Evolutionary conservation across 805 yeast species (phyloP), one percentile per base, ranked within the genome.

Genomic region (Saturnispora kantuleensis): DNA sequence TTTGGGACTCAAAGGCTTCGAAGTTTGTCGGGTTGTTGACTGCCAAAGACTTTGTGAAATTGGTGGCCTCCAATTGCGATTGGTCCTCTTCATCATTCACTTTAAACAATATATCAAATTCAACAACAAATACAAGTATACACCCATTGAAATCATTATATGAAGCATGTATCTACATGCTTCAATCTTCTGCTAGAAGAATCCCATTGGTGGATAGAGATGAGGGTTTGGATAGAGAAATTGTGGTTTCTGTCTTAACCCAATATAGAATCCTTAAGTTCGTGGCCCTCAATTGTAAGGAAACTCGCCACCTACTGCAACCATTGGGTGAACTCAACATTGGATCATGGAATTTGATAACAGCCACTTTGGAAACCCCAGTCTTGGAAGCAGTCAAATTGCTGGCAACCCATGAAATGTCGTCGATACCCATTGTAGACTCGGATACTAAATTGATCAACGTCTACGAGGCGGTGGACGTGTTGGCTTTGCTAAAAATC

Each of bases 391-490:
- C 89, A 18, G 93, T 93, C 46, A 88, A 86, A 56, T 64, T 81
- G 48, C 69, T 93, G 52, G 79, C 90, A 8, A 76, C 77, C 42
- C 76, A 79, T 41, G 79, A 88, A n/a, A 93, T 93, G 11, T 81
- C 95, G 4, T 84, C 97, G 2, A 81, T 93, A 30, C 99, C 99
- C 1, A 89, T 93, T 47, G 79, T 93, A 29, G 97, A 90, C 57
- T 68, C 71, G 33, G 67, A 72, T 32, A 65, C 71, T 44, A 76
- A 73, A 50, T 69, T 93, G 51, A 72, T 87, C 51, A 93, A 93
- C 58, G 95, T 90, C 35, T 93, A 89, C 61, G 99, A 93, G 66
- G 94, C 96, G 0, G 94, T 87, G 31, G 99, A 93, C 65, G 94
- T 93, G 3, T 69, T 93, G 53, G 85, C 96, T 0, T 69, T 93